phyloP scores from a whole-genome alignment of 306 rosid species.

The Vigna trinervia region DNA sequence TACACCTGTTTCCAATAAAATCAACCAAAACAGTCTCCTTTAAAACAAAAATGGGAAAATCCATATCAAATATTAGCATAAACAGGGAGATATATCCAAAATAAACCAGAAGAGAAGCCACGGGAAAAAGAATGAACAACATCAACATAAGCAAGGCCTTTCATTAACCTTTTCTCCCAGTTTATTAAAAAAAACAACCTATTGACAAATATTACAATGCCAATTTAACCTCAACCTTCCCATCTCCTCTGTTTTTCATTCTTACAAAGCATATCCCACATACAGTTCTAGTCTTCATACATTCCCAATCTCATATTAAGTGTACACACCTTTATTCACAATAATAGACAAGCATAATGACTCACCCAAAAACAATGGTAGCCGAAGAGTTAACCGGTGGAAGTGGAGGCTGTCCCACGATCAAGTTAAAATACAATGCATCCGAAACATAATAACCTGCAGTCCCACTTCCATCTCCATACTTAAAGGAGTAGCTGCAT shows the following conservation, averaged over 20 bases:
- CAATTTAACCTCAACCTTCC: not conserved
- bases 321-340: conserved; percentile 9
- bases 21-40: conserved; percentile 41
- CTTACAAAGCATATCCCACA: conserved; percentile 10
- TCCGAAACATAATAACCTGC: conserved; percentile 80
- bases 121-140: conserved; percentile 25
- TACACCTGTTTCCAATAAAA: conserved; percentile 75
- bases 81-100: conserved; percentile 28
- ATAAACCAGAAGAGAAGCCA: conserved; percentile 20
- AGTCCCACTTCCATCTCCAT: conserved; percentile 92
- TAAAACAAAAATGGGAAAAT: conserved; percentile 27
- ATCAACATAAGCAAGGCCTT: conserved; percentile 14
- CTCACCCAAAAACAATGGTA: conserved; percentile 87
- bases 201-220: conserved; percentile 10
- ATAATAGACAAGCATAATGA: conserved; percentile 32
- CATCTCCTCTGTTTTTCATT: conserved; percentile 36
- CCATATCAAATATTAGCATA: conserved; percentile 18
- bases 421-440: conserved; percentile 74
- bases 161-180: not conserved
- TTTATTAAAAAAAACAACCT: conserved; percentile 5
- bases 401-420: conserved; percentile 68
- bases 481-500: conserved; percentile 81
- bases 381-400: conserved; percentile 69
- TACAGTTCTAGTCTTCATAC: conserved; percentile 8
- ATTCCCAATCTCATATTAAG: conserved; percentile 28